Conservation (phyloP, 352 stramenopile genomes). For the Pseudoperonospora humuli region DNA sequence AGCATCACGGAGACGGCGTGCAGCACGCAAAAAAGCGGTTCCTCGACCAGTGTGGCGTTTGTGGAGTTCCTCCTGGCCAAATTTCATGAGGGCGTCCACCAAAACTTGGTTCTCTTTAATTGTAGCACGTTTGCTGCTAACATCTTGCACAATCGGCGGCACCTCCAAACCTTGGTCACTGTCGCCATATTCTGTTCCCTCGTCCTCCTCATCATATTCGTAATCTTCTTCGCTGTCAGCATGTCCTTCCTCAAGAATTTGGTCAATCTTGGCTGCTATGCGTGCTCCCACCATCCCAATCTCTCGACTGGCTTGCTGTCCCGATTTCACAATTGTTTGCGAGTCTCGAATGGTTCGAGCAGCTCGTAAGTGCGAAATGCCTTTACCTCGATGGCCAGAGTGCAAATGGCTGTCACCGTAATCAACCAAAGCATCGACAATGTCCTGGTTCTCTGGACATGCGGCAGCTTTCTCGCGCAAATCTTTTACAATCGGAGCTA, state of each 20-base stretch:
- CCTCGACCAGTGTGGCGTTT: conserved; percentile 52
- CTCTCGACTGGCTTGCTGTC: conserved; percentile 37
- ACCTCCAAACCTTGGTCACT: conserved; percentile 8
- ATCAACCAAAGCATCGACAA: conserved; percentile 56
- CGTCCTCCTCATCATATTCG: conserved; percentile 32
- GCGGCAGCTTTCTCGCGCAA: conserved; percentile 48
- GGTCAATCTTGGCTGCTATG: conserved; percentile 61
- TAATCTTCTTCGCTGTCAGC: conserved; percentile 61
- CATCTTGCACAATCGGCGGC: conserved; percentile 46
- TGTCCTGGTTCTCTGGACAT: conserved; percentile 51
- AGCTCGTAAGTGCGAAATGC: conserved; percentile 70
- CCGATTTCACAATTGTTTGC: conserved; percentile 41
- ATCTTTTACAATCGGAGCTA: conserved; percentile 64
- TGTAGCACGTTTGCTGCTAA: conserved; percentile 31
- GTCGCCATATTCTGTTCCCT: conserved; percentile 23
- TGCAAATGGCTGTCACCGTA: conserved; percentile 71
- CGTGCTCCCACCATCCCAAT: conserved; percentile 53
- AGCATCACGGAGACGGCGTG: conserved; percentile 39
- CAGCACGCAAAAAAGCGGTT: conserved; percentile 56
- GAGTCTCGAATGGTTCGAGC: conserved; percentile 50
- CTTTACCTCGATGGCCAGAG: conserved; percentile 52
- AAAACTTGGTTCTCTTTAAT: conserved; percentile 50
- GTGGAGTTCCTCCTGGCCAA: conserved; percentile 42
- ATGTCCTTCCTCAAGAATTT: conserved; percentile 64
- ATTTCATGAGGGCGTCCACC: conserved; percentile 53